Base-by-base conservation (phyloP, 2,329 filamentous ascomycete genomes). In the Ascocoryne sarcoides region DNA sequence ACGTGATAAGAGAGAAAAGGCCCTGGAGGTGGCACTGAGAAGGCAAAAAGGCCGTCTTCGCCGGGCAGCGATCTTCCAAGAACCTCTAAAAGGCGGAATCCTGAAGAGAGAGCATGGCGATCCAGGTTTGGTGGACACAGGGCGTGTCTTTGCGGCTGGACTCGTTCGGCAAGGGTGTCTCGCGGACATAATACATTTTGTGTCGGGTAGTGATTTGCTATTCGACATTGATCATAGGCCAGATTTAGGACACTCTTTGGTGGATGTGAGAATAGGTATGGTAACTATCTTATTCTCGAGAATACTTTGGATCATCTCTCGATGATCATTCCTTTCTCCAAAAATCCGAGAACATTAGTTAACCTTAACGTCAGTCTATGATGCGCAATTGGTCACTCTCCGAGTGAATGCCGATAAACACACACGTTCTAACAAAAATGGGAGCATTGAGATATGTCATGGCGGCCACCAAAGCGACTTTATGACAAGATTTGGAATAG, bases 1-100 rank as follows among this genome's bases (percentile, higher is more conserved):
- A 4, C 64, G 71, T 21, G 64, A 71, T 26, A 57, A 64, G 39
- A 59, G 59, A 16, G 57, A 58, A 2, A 38, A 38, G 21, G 38
- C 38, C 8, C 12, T 41, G 21, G 32, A 12, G 36, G 28, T 32
- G 10, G 32, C 37, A 3, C 21, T 33, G 28, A 38, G 42, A 28
- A 45, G 40, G 17, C 39, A 49, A 26, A 44, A 34, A 37, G 47
- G 45, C n/a, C 47, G 49, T 4, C 49, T 58, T 17, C 44, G 37
- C 18, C 47, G 42, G 18, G 47, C 53, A 8, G 34, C 16, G 17
- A 35, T 51, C 21, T 40, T 55, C 4, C 15, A 40, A 31, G 34
- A 39, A 5, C 38, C 50, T 14, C 39, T 56, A 10, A 15, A 37
- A 32, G 53, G 55, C 32, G 50, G 47, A 1, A 29, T 54, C 10